Evolutionary conservation across 257 asterid species (phyloP).

Genomic region (Dorcoceras hygrometricum): DNA sequence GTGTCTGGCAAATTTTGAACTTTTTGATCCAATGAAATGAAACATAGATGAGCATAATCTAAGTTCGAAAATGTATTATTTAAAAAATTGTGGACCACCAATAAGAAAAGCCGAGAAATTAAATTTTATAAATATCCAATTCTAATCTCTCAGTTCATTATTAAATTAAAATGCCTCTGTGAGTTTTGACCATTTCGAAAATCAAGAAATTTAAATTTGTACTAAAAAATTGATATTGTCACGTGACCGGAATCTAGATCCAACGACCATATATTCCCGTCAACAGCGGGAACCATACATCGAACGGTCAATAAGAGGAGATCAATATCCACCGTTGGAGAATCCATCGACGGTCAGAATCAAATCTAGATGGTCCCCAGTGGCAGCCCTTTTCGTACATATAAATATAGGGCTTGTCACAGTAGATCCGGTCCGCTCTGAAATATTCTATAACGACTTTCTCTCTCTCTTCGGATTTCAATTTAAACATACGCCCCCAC

Average conservation of each 20-base stretch:
- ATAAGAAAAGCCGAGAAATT: too few species aligned
- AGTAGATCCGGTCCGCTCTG: conserved; percentile 40
- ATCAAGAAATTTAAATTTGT: too few species aligned
- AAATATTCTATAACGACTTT: conserved; percentile 13
- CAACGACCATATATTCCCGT: conserved; percentile 39
- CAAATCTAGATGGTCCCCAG: conserved; percentile 34
- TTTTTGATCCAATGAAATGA: too few species aligned
- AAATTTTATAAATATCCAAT: too few species aligned
- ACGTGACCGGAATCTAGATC: conserved; percentile 37
- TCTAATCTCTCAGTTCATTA: too few species aligned
- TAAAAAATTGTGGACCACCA: too few species aligned
- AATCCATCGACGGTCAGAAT: conserved; percentile 38
- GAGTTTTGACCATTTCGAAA: too few species aligned
- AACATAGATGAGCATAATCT: too few species aligned
- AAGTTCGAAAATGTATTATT: too few species aligned
- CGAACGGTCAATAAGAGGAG: conserved; percentile 32
- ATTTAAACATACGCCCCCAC: conserved; percentile 26
- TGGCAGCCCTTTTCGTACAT: conserved; percentile 25
- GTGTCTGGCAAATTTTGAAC: too few species aligned
- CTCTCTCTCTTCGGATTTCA: conserved; percentile 17
- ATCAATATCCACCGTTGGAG: conserved; percentile 23
- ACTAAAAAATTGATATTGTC: neutral
- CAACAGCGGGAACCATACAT: conserved; percentile 34
- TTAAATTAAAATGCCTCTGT: too few species aligned
- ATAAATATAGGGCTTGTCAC: conserved; percentile 32